phyloP scores from a whole-genome alignment of 2,329 filamentous ascomycete genomes.

The Aspergillus candidus region DNA sequence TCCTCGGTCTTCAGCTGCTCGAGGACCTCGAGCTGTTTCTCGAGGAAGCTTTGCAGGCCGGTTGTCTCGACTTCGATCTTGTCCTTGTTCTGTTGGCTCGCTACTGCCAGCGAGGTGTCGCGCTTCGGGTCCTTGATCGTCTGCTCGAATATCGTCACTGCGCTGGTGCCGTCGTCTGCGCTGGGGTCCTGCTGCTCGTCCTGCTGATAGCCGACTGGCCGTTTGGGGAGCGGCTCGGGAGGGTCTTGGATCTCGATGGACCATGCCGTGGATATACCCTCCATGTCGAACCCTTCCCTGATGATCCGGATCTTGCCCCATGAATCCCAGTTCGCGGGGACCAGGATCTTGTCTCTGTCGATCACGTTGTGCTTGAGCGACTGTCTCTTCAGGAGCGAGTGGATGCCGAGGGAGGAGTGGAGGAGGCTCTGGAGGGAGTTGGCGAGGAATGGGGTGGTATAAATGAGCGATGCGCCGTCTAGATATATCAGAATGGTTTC shows the following conservation, averaged over 20 bases:
- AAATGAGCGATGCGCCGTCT: constrained; percentile 82
- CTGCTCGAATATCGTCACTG: constrained; percentile 69
- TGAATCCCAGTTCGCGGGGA: constrained; percentile 96
- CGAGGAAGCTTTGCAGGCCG: constrained; percentile 72
- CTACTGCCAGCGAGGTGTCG: constrained; percentile 53
- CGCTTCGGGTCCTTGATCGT: constrained; percentile 70
- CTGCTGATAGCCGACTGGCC: constrained; percentile 20
- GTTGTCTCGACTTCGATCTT: constrained; percentile 58
- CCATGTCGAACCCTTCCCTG: constrained; percentile 85
- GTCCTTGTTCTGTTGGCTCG: constrained; percentile 38
- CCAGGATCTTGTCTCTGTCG: constrained; percentile 86
- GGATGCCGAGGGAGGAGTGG: constrained; percentile 80
- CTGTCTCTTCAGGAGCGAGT: constrained; percentile 71
- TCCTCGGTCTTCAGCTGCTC: constrained; percentile 59
- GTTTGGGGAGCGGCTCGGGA: constrained; percentile 26
- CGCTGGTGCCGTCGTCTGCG: constrained; percentile 45
- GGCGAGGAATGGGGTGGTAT: constrained; percentile 69
- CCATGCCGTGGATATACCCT: constrained; percentile 79
- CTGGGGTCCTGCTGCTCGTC: constrained; percentile 13
- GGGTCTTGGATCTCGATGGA: constrained; percentile 67
- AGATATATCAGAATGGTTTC: neutral
- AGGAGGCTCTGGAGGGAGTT: constrained; percentile 74
- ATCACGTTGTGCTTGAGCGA: constrained; percentile 85
- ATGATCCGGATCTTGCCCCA: constrained; percentile 95
- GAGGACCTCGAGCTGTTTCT: constrained; percentile 66